Evolutionary conservation across 306 rosid species (phyloP).

Genomic region (Prosopis cineraria): DNA sequence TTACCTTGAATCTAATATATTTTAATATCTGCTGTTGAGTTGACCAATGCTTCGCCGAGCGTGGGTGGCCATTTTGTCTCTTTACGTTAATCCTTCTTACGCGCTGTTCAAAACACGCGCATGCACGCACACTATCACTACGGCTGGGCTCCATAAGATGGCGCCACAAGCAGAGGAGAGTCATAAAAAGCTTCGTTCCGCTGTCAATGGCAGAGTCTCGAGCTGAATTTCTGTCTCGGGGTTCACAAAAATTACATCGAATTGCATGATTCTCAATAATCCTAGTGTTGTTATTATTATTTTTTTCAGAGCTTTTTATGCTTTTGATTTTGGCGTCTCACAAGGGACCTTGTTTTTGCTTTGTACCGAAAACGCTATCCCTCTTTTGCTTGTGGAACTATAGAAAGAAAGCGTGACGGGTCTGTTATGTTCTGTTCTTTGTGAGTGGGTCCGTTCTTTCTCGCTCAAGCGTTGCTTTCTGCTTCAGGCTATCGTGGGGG

Average conservation of each 20-base stretch:
- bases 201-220: constrained; percentile 30
- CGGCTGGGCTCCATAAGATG: background rate
- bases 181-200: background rate
- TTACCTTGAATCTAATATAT: background rate
- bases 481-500: constrained; percentile 35
- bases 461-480: constrained; percentile 46
- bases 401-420: constrained; percentile 6
- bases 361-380: background rate
- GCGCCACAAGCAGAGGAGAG: background rate
- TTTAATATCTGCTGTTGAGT: background rate
- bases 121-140: constrained; percentile 21
- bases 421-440: background rate
- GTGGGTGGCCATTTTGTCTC: constrained; percentile 42
- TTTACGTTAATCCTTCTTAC: constrained; percentile 32
- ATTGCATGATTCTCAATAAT: background rate
- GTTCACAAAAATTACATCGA: constrained; percentile 8
- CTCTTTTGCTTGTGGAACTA: background rate
- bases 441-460: constrained; percentile 39
- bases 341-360: background rate
- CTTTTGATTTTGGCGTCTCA: constrained; percentile 27
- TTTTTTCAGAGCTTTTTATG: constrained; percentile 6
- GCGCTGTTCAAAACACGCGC: background rate
- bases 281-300: background rate
- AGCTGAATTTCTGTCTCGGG: constrained; percentile 37
- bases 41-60: constrained; percentile 46